Evolutionary conservation across 179 eudicot species (phyloP).

Genomic region (Corrigiola litoralis): DNA sequence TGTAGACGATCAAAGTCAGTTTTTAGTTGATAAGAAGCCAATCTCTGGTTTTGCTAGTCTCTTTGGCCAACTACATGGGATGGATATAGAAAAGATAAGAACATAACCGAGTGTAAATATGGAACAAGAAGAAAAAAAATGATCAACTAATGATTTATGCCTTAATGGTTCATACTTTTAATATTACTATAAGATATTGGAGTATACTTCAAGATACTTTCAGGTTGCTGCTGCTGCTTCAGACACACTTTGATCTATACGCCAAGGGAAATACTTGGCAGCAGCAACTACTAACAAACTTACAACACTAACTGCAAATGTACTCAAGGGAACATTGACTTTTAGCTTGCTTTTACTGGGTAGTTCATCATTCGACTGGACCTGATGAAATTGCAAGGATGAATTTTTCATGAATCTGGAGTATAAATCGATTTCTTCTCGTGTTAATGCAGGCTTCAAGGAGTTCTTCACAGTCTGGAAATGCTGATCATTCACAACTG

Average conservation of each 20-base stretch:
- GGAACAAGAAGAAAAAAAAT: no score
- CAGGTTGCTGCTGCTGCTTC: constrained; percentile 22
- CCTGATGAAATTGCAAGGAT: constrained; percentile 17
- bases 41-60: no score
- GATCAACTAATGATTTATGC: no score
- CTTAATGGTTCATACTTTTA: no score
- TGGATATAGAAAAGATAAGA: no score
- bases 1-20: no score
- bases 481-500: constrained; percentile 53
- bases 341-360: constrained; percentile 15
- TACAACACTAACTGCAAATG: constrained; percentile 31
- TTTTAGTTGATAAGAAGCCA: no score
- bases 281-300: constrained; percentile 34
- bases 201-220: no score
- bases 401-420: constrained; percentile 50
- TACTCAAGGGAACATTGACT: constrained; percentile 21
- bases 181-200: no score
- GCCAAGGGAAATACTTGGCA: constrained; percentile 28
- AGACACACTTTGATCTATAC: neutral
- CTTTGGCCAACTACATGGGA: no score
- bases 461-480: constrained; percentile 55
- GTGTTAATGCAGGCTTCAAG: constrained; percentile 59
- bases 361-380: constrained; percentile 17
- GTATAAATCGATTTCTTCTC: constrained; percentile 51
- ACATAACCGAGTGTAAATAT: no score